Evolutionary conservation across 1,284 basidiomycete genomes (phyloP).

Genomic region (Cryptococcus amylolentus): DNA sequence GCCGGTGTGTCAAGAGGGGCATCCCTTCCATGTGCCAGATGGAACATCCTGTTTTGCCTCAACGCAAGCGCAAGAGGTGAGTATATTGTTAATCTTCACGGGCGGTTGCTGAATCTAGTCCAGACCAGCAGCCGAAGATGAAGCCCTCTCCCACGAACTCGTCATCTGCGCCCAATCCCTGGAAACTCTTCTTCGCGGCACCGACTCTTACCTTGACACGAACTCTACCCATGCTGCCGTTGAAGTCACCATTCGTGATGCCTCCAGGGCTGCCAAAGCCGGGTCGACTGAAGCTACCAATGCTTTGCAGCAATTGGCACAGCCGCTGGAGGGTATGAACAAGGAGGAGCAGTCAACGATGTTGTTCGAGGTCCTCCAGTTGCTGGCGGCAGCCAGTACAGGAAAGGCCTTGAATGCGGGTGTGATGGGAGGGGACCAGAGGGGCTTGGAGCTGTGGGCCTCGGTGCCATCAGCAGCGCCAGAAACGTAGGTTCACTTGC

Average conservation of each 20-base stretch:
- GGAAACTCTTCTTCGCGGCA: conserved; percentile 39
- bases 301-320: conserved; percentile 38
- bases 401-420: conserved; percentile 14
- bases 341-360: conserved; percentile 38
- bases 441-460: conserved; percentile 37
- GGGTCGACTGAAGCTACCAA: conserved; percentile 40
- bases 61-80: conserved; percentile 39
- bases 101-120: background rate
- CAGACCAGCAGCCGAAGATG: conserved; percentile 18
- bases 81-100: conserved; percentile 5
- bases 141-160: conserved; percentile 41
- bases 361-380: conserved; percentile 44
- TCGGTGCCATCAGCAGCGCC: conserved; percentile 26
- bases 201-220: conserved; percentile 36
- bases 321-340: conserved; percentile 30
- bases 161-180: conserved; percentile 40
- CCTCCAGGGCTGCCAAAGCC: conserved; percentile 39
- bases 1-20: conserved; percentile 42
- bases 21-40: conserved; percentile 46
- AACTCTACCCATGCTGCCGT: conserved; percentile 38
- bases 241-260: conserved; percentile 43
- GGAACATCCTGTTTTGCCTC: conserved; percentile 39
- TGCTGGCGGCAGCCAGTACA: conserved; percentile 41
- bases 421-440: conserved; percentile 9
- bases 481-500: conserved; percentile 26